phyloP scores from a whole-genome alignment of 148 eudicot species.

The Suaeda aralocaspica region DNA sequence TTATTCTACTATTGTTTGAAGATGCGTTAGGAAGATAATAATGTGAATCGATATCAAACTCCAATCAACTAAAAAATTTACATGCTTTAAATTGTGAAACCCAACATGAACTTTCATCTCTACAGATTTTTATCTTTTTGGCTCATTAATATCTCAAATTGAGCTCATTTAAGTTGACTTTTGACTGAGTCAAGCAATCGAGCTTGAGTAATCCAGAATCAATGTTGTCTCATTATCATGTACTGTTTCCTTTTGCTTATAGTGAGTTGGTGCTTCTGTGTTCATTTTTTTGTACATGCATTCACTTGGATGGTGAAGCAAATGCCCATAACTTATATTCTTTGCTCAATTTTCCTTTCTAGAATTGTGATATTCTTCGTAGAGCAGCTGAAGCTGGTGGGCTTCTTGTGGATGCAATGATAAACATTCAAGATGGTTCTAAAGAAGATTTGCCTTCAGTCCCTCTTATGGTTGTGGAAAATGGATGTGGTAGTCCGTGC shows the following conservation, averaged over 20 bases:
- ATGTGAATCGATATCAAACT: background rate
- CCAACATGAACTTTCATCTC: background rate
- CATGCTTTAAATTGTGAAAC: background rate
- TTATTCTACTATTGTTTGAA: background rate
- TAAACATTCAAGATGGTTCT: constrained; percentile 52
- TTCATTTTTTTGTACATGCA: no score
- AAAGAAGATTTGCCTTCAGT: constrained; percentile 56
- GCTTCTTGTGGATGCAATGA: constrained; percentile 91
- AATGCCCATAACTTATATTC: background rate
- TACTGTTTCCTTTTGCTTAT: no score
- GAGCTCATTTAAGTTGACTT: background rate
- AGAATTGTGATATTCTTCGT: constrained; percentile 95
- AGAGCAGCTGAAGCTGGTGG: constrained; percentile 99
- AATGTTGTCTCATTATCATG: background rate
- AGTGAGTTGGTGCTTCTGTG: no score
- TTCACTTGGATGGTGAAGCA: background rate
- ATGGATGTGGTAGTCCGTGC: constrained; percentile 99
- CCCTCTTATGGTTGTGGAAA: constrained; percentile 93
- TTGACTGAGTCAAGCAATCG: background rate
- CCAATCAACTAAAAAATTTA: background rate
- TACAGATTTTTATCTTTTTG: background rate
- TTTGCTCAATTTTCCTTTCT: constrained; percentile 15
- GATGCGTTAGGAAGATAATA: background rate
- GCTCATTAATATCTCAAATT: background rate
- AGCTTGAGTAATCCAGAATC: background rate